A percentile compares a stretch with the other conserved stretches of the same genome.
phyloP scores from a whole-genome alignment of 257 asterid genomes.

The Asclepias syriaca region DNA sequence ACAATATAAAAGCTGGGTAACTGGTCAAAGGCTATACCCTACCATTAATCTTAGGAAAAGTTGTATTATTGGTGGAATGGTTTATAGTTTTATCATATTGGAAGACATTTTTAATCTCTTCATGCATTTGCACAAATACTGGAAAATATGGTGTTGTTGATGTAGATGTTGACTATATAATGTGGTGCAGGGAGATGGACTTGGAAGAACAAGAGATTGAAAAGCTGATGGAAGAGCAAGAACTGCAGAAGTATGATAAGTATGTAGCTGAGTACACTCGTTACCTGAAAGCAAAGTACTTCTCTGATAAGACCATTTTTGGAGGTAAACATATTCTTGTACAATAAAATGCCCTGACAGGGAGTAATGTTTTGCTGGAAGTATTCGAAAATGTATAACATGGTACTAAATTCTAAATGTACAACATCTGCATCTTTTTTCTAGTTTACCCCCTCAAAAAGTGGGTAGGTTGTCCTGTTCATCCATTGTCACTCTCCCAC shows the following conservation, averaged over 20 bases:
- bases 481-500: no score
- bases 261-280: conserved; percentile 56
- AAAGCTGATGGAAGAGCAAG: conserved; percentile 30
- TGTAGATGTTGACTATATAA: conserved; percentile 1
- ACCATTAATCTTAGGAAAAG: not conserved
- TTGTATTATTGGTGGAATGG: not conserved
- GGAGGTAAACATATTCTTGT: conserved; percentile 54
- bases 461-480: no score
- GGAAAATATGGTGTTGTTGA: not conserved
- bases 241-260: conserved; percentile 48
- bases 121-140: not conserved
- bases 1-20: not conserved
- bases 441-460: not conserved
- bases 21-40: not conserved
- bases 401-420: not conserved
- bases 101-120: not conserved
- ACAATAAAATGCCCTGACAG: conserved; percentile 5
- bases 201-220: conserved; percentile 17
- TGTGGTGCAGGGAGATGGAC: conserved; percentile 23
- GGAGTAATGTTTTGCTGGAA: not conserved
- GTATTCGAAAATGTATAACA: not conserved
- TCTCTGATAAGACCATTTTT: conserved; percentile 76
- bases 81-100: not conserved
- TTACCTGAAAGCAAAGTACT: conserved; percentile 61
- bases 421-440: not conserved